Evolutionary conservation across 805 yeast genomes (phyloP), one percentile per base, ranked within the genome.

Genomic region (Kodamaea kakaduensis): DNA sequence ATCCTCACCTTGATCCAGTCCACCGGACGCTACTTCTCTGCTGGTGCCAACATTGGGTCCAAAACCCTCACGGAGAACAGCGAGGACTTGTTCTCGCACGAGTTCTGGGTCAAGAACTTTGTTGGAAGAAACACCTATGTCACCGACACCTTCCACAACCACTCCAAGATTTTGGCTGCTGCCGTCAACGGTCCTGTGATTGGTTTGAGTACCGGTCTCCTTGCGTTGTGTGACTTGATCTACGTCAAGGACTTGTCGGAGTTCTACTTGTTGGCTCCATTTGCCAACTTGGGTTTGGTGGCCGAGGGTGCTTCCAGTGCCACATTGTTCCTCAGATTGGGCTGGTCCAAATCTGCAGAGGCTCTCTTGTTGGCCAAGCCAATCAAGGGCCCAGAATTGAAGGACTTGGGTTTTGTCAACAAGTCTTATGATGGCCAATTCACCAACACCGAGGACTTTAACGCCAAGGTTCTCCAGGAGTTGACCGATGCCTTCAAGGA

Each of bases 111-210:
- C 31, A 61, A 69, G 35, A 63, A 64, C 42, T 81, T 83, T 49
- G 75, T 77, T n/a, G 73, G 87, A 3, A 75, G 87, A 49, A 87
- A 87, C 55, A 71, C 78, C 17, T 78, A 71, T 49, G 59, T 87
- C 36, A 79, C 93, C 4, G 74, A 78, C 44, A 65, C 81, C 24
- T 77, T 84, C 53, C 74, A 76, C 44, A 73, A 77, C 48, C 96
- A 87, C 58, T 59, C 70, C 7, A 87, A 87, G 54, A 67, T 85
- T 6, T 61, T 87, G 23, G 78, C 78, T 17, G 75, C 77, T 28
- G 89, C 87, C 3, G 66, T 87, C 38, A 87, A 87, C 53, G 96
- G 96, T 0, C 95, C 96, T 0, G 94, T 78, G 4, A 73, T 87
- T 40, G 96, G 96, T 0, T 69, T 87, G 40, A 66, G 79, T 20